Conservation (phyloP, 2,329 filamentous ascomycete species). For the Pseudonectria foliicola region DNA sequence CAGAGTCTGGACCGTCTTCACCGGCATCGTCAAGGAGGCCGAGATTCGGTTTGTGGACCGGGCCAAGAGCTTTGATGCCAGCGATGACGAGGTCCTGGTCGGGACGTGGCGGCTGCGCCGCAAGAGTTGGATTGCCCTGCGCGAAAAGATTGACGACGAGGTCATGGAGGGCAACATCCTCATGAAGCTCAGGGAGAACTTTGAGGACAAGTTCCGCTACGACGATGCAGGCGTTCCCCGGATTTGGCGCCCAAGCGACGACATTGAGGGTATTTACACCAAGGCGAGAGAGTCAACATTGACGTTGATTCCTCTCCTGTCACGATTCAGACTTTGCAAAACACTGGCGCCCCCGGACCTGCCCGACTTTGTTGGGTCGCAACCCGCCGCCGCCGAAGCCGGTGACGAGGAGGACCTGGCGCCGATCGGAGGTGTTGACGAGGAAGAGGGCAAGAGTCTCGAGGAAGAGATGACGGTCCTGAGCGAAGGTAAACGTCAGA, state of each 20-base stretch:
- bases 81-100: conserved; percentile 80
- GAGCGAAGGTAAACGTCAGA: conserved; percentile 80
- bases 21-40: conserved; percentile 73
- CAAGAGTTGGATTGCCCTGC: conserved; percentile 89
- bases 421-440: conserved; percentile 89
- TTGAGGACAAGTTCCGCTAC: conserved; percentile 98
- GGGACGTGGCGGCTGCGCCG: conserved; percentile 87
- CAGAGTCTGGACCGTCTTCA: conserved; percentile 84
- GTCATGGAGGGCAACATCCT: conserved; percentile 96
- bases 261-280: conserved; percentile 94
- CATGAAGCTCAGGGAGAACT: conserved; percentile 93
- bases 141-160: conserved; percentile 90
- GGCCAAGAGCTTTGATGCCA: conserved; percentile 90
- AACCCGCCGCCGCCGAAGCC: conserved; percentile 65
- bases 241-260: conserved; percentile 94
- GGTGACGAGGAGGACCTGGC: conserved; percentile 85
- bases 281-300: conserved; percentile 87
- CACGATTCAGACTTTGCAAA: conserved; percentile 70
- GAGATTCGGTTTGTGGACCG: conserved; percentile 80
- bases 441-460: conserved; percentile 87
- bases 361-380: conserved; percentile 71
- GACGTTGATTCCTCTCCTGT: conserved; percentile 80
- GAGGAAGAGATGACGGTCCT: conserved; percentile 97
- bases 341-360: conserved; percentile 76
- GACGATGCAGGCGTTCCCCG: conserved; percentile 90